Evolutionary conservation across 2,329 filamentous ascomycete species (phyloP), one percentile per base, ranked within the genome.

Genomic region (Fonsecaea nubica): DNA sequence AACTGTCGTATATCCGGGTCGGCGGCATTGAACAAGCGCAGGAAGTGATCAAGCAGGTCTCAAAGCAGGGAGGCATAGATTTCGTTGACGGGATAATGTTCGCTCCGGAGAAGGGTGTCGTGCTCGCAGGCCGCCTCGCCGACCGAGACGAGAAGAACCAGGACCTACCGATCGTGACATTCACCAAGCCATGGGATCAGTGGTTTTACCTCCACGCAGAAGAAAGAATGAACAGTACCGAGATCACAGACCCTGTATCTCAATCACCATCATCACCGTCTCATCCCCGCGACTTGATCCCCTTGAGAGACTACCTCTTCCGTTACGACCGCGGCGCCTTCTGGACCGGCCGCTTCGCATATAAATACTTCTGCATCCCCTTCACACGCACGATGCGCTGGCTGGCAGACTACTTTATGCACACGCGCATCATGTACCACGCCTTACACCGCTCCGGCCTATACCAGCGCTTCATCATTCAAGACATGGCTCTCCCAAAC

Each of bases 261-360:
- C 13, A 25, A 30, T 45, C 25, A 32, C n/a, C 50, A 25, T 25
- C 33, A 42, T 45, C 30, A 52, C 33, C 12, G 25, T 56, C n/a
- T n/a, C 33, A 42, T 48, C 55, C 35, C 4, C 66, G 60, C 10
- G 72, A 73, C 38, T 40, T 72, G 62, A 74, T 79, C 60, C 77
- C 78, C 3, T 66, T 79, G 2, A 70, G 70, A 8, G 76, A 78
- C 68, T 80, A 79, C 56, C 71, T 79, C 21, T 80, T 80, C 71
- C 77, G 79, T 4, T 80, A 90, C 72, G 87, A 90, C 72, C 80
- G 88, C 1, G 88, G 86, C 10, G 86, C 84, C 0, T 90, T 90
- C 76, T 90, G 88, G 88, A 85, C 84, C 0, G 88, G 86, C 3
- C 77, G 79, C 2, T 86, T 85, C 33, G 87, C 87, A 1, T 90